Evolutionary conservation across 768 basidiomycete genomes (phyloP), one percentile per base, ranked within the genome.

Genomic region (Leccinum imitatum): DNA sequence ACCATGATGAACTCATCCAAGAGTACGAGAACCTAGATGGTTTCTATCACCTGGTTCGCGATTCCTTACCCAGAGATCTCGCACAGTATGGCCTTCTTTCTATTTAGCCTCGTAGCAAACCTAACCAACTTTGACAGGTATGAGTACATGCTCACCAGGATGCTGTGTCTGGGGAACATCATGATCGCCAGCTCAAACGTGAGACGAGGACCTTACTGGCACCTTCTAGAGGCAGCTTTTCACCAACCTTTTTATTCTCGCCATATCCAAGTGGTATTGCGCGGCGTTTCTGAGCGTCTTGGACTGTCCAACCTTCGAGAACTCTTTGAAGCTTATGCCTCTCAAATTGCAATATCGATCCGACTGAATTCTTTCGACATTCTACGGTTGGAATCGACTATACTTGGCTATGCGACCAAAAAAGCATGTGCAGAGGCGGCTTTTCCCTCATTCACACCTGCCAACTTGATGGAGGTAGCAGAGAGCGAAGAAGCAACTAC

Each of bases 171-270:
- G 14, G 89, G 85, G 27, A 93, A 92, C 73, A 83, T 88, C 63
- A 87, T 92, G 82, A 81, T 97, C 44, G 82, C 85, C 17, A 90
- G 87, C 67, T 88, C 92, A 1, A 81, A 83, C 2, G 82, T 89
- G 21, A 82, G 95, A 27, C 85, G 92, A 15, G 90, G 87, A 4
- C 83, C 93, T 1, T 94, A 96, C 69, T 95, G 90, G 86, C 89
- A 96, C 72, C 70, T 98, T 53, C 76, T 98, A 60, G 93, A 95
- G 71, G 82, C 84, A 6, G 83, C 72, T 65, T 77, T 63, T 63
- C 73, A 79, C 62, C 69, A 67, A 17, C 62, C 62, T 46, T 62
- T 69, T 53, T 58, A 70, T 69, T 59, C 67, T 54, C 55, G 64
- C 4, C 73, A 75, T 54, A 75, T 83, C 47, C 73, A 80, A 59